Conservation (phyloP, 2,329 filamentous ascomycete genomes). For the Hymenoscyphus occultus region DNA sequence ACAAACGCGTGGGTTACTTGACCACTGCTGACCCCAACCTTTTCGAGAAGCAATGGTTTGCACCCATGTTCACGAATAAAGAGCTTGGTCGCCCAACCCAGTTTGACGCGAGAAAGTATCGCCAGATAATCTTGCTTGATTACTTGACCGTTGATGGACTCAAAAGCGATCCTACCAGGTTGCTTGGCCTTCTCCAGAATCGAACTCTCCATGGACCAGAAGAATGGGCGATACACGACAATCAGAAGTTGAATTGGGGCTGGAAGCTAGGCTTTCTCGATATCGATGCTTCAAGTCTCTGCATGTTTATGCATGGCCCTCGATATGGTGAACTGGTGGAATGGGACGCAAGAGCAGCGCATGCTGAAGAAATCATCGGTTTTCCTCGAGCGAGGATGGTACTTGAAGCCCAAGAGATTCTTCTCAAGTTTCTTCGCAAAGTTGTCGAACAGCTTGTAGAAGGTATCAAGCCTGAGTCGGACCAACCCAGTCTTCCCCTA, state of each 20-base stretch:
- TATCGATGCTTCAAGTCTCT: slow-evolving; percentile 10
- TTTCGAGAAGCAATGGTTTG: slow-evolving; percentile 5
- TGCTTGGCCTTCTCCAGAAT: slow-evolving; percentile 3
- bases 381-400: slow-evolving; percentile 13
- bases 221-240: slow-evolving; percentile 2
- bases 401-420: slow-evolving; percentile 13
- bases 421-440: slow-evolving; percentile 8
- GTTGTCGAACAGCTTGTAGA: slow-evolving; percentile 12
- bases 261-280: slow-evolving; percentile 2
- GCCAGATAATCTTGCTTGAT: neutral
- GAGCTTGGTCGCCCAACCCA: neutral
- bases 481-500: neutral
- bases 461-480: neutral
- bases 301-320: slow-evolving; percentile 15
- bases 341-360: slow-evolving; percentile 12
- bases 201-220: neutral
- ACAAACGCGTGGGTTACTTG: slow-evolving; percentile 1
- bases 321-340: slow-evolving; percentile 14
- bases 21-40: neutral
- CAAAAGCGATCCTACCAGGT: neutral
- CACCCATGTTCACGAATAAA: neutral
- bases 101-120: neutral
- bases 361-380: slow-evolving; percentile 10
- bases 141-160: slow-evolving; percentile 2
- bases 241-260: slow-evolving; percentile 7